These are phyloP conservation scores for Cucurbita argyrosperma DNA, from an alignment of 306 rosid species.

Conservation along the genomic window DNA sequence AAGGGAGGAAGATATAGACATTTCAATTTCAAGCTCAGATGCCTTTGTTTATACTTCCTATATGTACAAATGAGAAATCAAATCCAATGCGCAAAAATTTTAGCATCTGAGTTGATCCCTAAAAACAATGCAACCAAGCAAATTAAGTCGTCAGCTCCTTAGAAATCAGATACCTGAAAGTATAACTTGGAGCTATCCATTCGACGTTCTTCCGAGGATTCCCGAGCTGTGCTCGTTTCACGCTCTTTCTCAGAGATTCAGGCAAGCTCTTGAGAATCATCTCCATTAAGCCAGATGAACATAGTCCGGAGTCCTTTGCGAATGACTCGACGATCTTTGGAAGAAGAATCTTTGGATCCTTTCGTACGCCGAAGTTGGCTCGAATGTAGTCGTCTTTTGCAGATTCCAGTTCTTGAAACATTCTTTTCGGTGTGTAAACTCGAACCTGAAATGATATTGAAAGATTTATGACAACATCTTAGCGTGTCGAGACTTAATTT, in stretches of 20 bases:
- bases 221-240: slow-evolving; percentile 34
- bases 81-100: background rate
- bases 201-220: slow-evolving; percentile 64
- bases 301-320: slow-evolving; percentile 50
- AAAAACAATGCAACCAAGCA: slow-evolving; percentile 1
- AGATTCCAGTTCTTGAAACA: slow-evolving; percentile 8
- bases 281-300: slow-evolving; percentile 43
- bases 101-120: background rate
- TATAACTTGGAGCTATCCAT: slow-evolving; percentile 66
- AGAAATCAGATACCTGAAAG: slow-evolving; percentile 72
- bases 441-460: slow-evolving; percentile 34
- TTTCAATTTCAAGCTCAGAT: background rate
- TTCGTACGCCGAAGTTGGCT: slow-evolving; percentile 63
- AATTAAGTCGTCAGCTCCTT: slow-evolving; percentile 64
- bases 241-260: slow-evolving; percentile 52
- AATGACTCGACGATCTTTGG: slow-evolving; percentile 79
- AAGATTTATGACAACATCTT: background rate
- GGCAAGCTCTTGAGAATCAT: slow-evolving; percentile 64
- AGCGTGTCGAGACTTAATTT: background rate
- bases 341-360: slow-evolving; percentile 53
- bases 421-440: slow-evolving; percentile 19
- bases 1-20: background rate
- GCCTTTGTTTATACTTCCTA: background rate
- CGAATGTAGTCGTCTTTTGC: slow-evolving; percentile 6
- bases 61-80: slow-evolving; percentile 4